phyloP scores from a whole-genome alignment of 2,329 filamentous ascomycete species.

The Sclerotinia borealis region DNA sequence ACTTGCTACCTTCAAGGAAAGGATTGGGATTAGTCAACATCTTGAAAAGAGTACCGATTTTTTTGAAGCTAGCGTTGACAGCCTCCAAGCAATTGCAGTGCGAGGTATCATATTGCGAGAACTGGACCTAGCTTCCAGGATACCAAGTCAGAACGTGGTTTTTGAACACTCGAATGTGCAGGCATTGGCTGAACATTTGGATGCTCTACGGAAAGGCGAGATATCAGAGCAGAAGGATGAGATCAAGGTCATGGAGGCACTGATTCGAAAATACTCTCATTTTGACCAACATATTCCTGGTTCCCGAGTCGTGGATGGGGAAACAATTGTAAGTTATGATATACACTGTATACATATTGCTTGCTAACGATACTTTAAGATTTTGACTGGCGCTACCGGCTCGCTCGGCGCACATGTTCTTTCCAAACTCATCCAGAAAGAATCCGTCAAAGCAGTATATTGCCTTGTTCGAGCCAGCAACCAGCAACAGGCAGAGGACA shows the following conservation, averaged over 20 bases:
- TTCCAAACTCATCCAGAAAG: conserved; percentile 43
- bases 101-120: conserved; percentile 45
- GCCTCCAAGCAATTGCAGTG: conserved; percentile 50
- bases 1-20: conserved; percentile 3
- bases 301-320: conserved; percentile 16
- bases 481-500: conserved; percentile 4
- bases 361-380: conserved; percentile 19
- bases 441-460: conserved; percentile 32
- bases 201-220: conserved; percentile 38
- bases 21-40: conserved; percentile 6
- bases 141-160: conserved; percentile 49
- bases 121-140: conserved; percentile 41
- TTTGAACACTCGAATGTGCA: conserved; percentile 50
- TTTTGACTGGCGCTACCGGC: conserved; percentile 60
- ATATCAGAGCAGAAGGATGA: conserved; percentile 26
- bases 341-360: not conserved
- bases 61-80: conserved; percentile 52
- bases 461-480: conserved; percentile 42
- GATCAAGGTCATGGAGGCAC: conserved; percentile 37
- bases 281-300: conserved; percentile 30
- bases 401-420: conserved; percentile 57
- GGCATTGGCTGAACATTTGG: conserved; percentile 42
- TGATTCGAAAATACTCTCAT: conserved; percentile 40
- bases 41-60: conserved; percentile 45
- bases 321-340: conserved; percentile 12